Conservation (phyloP, 1,139 yeast species). For the Saccharomyces hybrid region DNA sequence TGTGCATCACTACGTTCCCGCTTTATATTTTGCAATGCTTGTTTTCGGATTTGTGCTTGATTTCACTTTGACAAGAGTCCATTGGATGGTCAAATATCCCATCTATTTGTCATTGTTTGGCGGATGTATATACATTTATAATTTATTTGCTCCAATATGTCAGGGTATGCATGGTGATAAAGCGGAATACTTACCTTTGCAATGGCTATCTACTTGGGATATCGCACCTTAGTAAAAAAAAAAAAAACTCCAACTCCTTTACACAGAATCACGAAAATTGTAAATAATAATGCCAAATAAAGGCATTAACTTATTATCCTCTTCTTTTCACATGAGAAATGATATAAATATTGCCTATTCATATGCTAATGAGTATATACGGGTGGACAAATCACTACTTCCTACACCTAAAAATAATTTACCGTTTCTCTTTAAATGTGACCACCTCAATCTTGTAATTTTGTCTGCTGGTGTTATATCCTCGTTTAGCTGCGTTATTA, state of each 20-base stretch:
- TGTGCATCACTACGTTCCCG: constrained; percentile 77
- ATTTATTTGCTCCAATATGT: constrained; percentile 44
- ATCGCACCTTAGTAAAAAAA: constrained; percentile 12
- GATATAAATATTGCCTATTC: constrained; percentile 2
- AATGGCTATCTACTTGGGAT: constrained; percentile 44
- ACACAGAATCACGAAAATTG: not conserved
- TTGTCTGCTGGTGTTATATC: constrained; percentile 51
- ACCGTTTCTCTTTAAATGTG: constrained; percentile 21
- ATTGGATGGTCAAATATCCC: constrained; percentile 27
- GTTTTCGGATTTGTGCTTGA: constrained; percentile 56
- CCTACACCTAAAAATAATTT: constrained; percentile 49
- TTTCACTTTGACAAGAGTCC: constrained; percentile 19
- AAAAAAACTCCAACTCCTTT: not conserved
- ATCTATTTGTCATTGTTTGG: constrained; percentile 34
- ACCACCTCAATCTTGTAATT: constrained; percentile 54
- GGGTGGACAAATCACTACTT: constrained; percentile 61
- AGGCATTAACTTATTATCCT: not conserved
- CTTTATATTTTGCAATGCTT: constrained; percentile 66
- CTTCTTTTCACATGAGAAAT: not conserved
- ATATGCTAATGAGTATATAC: constrained; percentile 42
- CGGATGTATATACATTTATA: constrained; percentile 36
- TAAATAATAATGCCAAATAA: not conserved
- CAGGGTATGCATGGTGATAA: constrained; percentile 50
- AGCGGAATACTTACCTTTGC: constrained; percentile 39
- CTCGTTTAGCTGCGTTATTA: constrained; percentile 32